Percentiles rank a stretch among this genome's conserved stretches.
phyloP scores from a whole-genome alignment of 176 grass and related monocot genomes.

The Oryza meyeriana region DNA sequence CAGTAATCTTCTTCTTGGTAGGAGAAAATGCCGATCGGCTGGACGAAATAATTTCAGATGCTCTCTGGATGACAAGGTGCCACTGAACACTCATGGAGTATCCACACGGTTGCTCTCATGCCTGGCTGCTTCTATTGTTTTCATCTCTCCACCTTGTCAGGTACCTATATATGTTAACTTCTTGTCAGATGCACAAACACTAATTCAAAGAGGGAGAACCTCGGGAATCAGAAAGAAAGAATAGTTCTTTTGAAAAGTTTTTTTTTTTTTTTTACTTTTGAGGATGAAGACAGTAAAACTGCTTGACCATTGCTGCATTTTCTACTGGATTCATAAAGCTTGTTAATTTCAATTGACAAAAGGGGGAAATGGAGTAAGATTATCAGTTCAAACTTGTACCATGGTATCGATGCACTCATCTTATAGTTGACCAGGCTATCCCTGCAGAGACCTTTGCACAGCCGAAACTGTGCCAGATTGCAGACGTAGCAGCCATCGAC shows the following conservation, averaged over 20 bases:
- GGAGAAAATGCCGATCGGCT: not conserved
- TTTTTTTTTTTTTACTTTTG: not conserved
- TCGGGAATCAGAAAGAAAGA: not conserved
- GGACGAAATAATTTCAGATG: slow-evolving; percentile 12
- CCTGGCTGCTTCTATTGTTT: slow-evolving; percentile 58
- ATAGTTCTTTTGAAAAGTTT: not conserved
- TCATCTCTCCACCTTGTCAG: slow-evolving; percentile 57
- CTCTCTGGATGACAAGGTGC: not conserved
- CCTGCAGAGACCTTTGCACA: slow-evolving; percentile 42
- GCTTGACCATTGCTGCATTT: not conserved
- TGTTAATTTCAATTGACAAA: not conserved
- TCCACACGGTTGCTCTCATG: slow-evolving; percentile 50
- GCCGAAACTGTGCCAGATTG: slow-evolving; percentile 57
- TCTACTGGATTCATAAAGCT: not conserved
- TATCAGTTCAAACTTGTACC: not conserved
- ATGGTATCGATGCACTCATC: slow-evolving; percentile 11
- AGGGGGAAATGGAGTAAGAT: not conserved
- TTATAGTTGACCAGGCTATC: slow-evolving; percentile 67
- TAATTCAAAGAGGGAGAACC: not conserved
- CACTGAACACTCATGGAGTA: not conserved
- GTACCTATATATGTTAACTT: slow-evolving; percentile 29
- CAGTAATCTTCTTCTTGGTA: not conserved
- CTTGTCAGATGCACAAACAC: not conserved
- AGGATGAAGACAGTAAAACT: not conserved
- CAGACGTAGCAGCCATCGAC: slow-evolving; percentile 29